Percentiles rank a stretch among this genome's conserved stretches.
These are phyloP conservation scores for Aegilops umbellulata DNA, from an alignment of 176 grass and related monocot species.

Conservation along the genomic window DNA sequence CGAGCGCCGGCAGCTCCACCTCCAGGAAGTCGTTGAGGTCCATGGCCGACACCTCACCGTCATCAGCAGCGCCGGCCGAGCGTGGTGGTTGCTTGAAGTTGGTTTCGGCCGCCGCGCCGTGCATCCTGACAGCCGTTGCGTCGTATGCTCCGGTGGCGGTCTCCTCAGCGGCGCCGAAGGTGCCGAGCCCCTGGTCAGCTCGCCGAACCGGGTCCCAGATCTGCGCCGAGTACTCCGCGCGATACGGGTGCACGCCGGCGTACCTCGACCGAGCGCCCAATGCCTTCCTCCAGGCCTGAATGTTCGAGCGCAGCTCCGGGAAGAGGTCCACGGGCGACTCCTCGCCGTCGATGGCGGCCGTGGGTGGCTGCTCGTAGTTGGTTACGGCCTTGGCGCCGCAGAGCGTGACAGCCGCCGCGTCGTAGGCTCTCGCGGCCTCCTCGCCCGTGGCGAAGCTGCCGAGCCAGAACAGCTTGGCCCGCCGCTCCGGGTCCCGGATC, in stretches of 20 bases:
- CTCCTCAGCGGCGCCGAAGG: constrained; percentile 74
- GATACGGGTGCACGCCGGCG: neutral
- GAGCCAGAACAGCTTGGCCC: constrained; percentile 63
- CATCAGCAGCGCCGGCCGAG: neutral
- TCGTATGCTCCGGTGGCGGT: neutral
- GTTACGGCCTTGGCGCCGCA: neutral
- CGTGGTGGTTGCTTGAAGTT: neutral
- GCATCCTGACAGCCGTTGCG: neutral
- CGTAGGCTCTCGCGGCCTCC: neutral
- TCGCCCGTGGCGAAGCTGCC: neutral
- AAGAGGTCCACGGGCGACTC: neutral
- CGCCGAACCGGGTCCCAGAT: neutral
- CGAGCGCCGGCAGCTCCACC: neutral
- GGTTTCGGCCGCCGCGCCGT: neutral
- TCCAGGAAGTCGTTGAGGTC: neutral
- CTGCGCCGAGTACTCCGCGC: neutral
- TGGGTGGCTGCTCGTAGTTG: neutral
- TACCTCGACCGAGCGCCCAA: neutral
- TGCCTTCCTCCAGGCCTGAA: neutral
- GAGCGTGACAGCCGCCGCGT: neutral
- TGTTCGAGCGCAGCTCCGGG: neutral
- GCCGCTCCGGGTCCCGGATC: neutral
- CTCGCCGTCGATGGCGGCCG: neutral
- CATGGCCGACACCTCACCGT: neutral
- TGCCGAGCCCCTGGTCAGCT: constrained; percentile 23